Conservation (phyloP, 2,329 filamentous ascomycete genomes). For the Hyphodiscus sp. region DNA sequence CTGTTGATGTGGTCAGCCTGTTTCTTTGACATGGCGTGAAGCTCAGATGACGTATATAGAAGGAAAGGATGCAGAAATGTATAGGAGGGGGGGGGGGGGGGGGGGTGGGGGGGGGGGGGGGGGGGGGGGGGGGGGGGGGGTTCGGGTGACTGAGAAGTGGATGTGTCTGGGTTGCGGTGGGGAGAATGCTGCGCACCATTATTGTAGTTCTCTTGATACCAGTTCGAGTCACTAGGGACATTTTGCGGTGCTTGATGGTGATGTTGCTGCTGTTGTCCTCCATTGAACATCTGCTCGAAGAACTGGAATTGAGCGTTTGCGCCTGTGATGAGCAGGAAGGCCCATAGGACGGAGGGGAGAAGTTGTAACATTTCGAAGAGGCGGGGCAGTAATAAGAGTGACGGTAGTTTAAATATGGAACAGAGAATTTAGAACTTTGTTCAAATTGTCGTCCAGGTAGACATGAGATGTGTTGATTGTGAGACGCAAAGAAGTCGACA, state of each 20-base stretch:
- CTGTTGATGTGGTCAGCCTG: slow-evolving; percentile 35
- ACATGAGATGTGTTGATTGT: background rate
- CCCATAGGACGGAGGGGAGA: slow-evolving; percentile 32
- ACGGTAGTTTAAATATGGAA: background rate
- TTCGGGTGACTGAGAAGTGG: background rate
- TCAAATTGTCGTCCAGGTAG: background rate
- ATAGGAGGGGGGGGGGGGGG: background rate
- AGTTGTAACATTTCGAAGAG: slow-evolving; percentile 23
- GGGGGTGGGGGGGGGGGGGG: no score
- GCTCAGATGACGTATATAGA: background rate
- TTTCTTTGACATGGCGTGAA: background rate
- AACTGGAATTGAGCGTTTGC: slow-evolving; percentile 84
- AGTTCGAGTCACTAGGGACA: slow-evolving; percentile 73
- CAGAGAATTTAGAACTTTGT: background rate
- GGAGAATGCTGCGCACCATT: slow-evolving; percentile 42
- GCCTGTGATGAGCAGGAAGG: slow-evolving; percentile 53
- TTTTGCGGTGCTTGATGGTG: slow-evolving; percentile 57
- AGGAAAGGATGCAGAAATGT: background rate
- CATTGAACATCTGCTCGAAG: slow-evolving; percentile 95
- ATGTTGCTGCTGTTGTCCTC: slow-evolving; percentile 46
- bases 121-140: no score
- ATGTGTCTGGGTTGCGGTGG: background rate
- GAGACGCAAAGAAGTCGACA: background rate
- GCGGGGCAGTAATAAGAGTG: background rate
- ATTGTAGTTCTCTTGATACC: slow-evolving; percentile 69